These are phyloP conservation scores for Candida xiaguanensis DNA, from an alignment of 805 yeast species.

Conservation along the genomic window DNA sequence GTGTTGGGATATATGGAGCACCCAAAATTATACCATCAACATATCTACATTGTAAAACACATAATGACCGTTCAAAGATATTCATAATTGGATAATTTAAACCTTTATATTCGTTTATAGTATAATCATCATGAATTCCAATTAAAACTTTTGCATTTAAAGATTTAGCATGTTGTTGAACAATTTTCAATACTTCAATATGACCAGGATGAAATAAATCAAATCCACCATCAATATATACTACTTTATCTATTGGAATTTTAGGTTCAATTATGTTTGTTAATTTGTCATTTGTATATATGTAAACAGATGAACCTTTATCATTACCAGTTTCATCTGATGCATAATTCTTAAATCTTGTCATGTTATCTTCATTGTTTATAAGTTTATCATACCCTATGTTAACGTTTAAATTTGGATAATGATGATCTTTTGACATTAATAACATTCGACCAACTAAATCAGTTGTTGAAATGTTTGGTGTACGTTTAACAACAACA, in stretches of 20 bases:
- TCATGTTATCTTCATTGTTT: conserved; percentile 32
- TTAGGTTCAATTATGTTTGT: conserved; percentile 34
- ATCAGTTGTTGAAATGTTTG: conserved; percentile 92
- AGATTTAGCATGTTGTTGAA: conserved; percentile 32
- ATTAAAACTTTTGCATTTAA: conserved; percentile 50
- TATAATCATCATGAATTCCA: conserved; percentile 62
- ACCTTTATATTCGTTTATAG: conserved; percentile 55
- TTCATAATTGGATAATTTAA: conserved; percentile 82
- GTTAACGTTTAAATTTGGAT: conserved; percentile 16
- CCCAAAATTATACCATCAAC: conserved; percentile 77
- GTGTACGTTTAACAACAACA: conserved; percentile 88
- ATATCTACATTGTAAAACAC: conserved; percentile 83
- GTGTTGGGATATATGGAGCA: conserved; percentile 55
- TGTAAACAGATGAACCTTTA: conserved; percentile 56
- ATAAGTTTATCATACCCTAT: conserved; percentile 24
- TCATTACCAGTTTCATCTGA: conserved; percentile 57
- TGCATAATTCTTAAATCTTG: conserved; percentile 53
- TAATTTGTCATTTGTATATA: conserved; percentile 23
- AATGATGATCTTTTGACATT: conserved; percentile 57
- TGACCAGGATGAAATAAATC: conserved; percentile 95
- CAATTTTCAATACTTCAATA: conserved; percentile 61
- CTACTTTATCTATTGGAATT: conserved; percentile 20
- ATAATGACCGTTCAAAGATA: conserved; percentile 75
- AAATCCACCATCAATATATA: conserved; percentile 78
- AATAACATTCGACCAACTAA: conserved; percentile 84